Base-by-base conservation (phyloP, 2,329 filamentous ascomycete genomes). In the Colletotrichum shisoi region DNA sequence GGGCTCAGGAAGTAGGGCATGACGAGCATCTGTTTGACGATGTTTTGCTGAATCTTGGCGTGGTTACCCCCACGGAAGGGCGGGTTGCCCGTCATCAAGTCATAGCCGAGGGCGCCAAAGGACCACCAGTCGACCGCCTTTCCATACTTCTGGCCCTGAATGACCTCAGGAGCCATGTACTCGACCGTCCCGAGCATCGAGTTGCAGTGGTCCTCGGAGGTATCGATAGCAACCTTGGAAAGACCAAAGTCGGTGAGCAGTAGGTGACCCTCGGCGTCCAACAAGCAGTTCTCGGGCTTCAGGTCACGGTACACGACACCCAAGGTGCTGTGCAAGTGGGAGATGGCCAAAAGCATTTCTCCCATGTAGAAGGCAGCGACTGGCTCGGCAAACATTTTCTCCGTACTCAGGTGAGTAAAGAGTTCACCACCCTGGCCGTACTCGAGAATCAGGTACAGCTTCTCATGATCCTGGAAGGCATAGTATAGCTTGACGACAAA, bases 101-200 rank as follows among this genome's bases (percentile, higher is more conserved):
- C 95, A 77, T 90, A 96, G 40, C 92, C 93, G 52, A 99, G 85
- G 3, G 94, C 94, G 42, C 96, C 95, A 53, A 99, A 89, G 4
- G 94, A 97, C 95, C 95, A 99, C 94, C 94, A 99, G 80, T 99
- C 95, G 19, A 97, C 96, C 1, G 93, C 90, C 78, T 94, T 94
- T 74, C 94, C 94, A 77, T 99, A 99, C 71, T 92, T 89, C 71
- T 91, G 89, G 69, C 93, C 94, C 69, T 89, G 86, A 68, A 99
- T 88, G 58, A 99, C 91, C 79, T 99, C 95, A 0, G 95, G 95
- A 0, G 95, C 96, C 95, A 99, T 99, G 84, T 99, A 99, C 77
- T 98, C 95, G 66, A 97, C 90, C 0, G 95, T 99, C 57, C 95
- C 95, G 11, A 97, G 87, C 71, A 97, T 91, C 48, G 93, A 97